A percentile compares a stretch with the other conserved stretches of the same genome.
phyloP scores from a whole-genome alignment of 768 basidiomycete genomes.

The Exsudoporus frostii region DNA sequence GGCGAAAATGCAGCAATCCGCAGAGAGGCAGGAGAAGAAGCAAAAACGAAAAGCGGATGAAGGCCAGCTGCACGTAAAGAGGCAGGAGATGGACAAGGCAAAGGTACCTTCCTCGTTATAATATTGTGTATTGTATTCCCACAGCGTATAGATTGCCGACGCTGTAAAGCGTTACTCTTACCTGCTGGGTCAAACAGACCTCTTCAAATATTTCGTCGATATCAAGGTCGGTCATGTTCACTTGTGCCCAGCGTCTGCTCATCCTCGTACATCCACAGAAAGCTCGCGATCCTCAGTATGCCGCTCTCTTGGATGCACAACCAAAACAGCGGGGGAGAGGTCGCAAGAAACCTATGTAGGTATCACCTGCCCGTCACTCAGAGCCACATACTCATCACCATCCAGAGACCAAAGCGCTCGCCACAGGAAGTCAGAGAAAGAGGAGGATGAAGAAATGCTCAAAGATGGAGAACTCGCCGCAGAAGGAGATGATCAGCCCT shows the following conservation, averaged over 20 bases:
- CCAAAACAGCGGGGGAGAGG: constrained; percentile 82
- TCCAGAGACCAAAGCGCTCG: constrained; percentile 71
- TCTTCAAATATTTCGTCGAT: constrained; percentile 98
- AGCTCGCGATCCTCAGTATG: constrained; percentile 91
- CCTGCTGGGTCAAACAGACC: constrained; percentile 95
- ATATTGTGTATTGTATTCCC: constrained; percentile 3
- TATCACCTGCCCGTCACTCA: constrained; percentile 6
- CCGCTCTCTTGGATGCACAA: constrained; percentile 82
- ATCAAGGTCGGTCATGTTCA: constrained; percentile 63
- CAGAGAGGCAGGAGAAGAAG: constrained; percentile 42
- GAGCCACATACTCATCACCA: constrained; percentile 2
- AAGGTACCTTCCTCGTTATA: constrained; percentile 50
- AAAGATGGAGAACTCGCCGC: constrained; percentile 80
- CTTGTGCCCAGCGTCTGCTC: neutral
- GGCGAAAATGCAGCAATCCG: constrained; percentile 37
- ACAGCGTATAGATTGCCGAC: constrained; percentile 65
- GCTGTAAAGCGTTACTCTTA: constrained; percentile 97
- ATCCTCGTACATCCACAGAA: constrained; percentile 42
- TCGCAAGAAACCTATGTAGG: constrained; percentile 76
- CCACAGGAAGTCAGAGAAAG: constrained; percentile 95
- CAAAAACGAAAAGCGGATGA: constrained; percentile 66
- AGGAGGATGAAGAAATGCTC: constrained; percentile 94
- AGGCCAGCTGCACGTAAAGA: constrained; percentile 62
- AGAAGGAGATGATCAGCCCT: constrained; percentile 85
- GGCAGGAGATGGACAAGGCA: constrained; percentile 85